Conservation (phyloP, 805 yeast genomes). For the Candida hispaniensis region DNA sequence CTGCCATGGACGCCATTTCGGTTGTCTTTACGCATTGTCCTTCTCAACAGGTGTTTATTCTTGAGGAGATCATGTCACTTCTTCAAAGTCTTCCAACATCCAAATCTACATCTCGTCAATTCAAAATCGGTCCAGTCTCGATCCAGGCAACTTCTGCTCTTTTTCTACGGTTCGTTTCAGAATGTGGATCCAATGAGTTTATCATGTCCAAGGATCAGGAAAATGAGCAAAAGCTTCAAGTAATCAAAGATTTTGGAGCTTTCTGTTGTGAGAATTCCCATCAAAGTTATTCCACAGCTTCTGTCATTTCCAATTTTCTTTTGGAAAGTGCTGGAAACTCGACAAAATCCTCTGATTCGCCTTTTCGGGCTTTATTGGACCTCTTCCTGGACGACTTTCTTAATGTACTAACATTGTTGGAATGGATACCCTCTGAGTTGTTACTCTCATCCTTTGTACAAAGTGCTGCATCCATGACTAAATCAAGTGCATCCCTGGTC, state of each 20-base stretch:
- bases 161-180: conserved; percentile 36
- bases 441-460: conserved; percentile 39
- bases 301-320: conserved; percentile 20
- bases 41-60: conserved; percentile 49
- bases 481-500: conserved; percentile 6
- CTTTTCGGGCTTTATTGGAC: conserved; percentile 34
- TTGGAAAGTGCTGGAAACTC: conserved; percentile 21
- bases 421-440: conserved; percentile 51
- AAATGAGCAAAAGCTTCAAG: conserved; percentile 12
- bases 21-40: conserved; percentile 24
- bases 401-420: conserved; percentile 40
- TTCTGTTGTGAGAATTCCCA: conserved; percentile 12
- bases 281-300: conserved; percentile 19
- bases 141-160: conserved; percentile 42
- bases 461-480: conserved; percentile 32
- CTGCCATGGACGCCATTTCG: conserved; percentile 22
- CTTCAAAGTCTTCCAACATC: conserved; percentile 40
- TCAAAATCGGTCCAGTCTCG: conserved; percentile 35
- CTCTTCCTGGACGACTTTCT: conserved; percentile 47
- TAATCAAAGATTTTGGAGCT: conserved; percentile 14
- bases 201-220: conserved; percentile 18
- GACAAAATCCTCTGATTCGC: conserved; percentile 19
- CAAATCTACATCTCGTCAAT: conserved; percentile 37
- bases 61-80: conserved; percentile 48
- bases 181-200: conserved; percentile 27